phyloP scores from a whole-genome alignment of 768 basidiomycete genomes.

The Podaxis sp. region DNA sequence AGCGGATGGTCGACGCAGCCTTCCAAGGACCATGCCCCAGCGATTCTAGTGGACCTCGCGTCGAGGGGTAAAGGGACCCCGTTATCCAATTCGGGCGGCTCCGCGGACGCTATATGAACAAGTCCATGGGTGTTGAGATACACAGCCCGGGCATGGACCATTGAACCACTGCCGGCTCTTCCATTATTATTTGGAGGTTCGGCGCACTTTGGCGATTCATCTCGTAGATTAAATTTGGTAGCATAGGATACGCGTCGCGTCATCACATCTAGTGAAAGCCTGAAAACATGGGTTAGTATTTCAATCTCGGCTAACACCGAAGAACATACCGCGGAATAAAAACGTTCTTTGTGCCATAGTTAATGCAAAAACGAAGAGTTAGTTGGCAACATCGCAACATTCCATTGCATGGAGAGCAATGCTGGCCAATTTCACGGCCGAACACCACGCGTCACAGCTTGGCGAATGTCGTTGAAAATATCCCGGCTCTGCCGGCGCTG shows the following conservation, averaged over 20 bases:
- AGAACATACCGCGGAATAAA: constrained; percentile 22
- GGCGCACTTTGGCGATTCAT: background rate
- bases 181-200: background rate
- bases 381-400: constrained; percentile 75
- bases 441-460: constrained; percentile 18
- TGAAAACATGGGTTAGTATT: constrained; percentile 24
- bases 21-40: background rate
- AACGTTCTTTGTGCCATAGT: constrained; percentile 27
- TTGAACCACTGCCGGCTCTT: background rate
- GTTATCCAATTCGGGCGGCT: background rate
- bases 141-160: background rate
- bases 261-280: constrained; percentile 25
- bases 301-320: background rate
- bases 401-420: constrained; percentile 55
- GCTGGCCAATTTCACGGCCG: background rate
- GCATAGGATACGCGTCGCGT: constrained; percentile 22
- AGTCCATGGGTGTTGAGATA: background rate
- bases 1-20: background rate
- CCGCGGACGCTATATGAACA: background rate
- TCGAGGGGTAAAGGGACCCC: background rate
- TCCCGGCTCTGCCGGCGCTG: background rate
- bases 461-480: background rate
- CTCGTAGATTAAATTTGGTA: constrained; percentile 15
- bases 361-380: constrained; percentile 47
- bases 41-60: background rate